Conservation (phyloP, 768 basidiomycete species). For the Suillus sp. region DNA sequence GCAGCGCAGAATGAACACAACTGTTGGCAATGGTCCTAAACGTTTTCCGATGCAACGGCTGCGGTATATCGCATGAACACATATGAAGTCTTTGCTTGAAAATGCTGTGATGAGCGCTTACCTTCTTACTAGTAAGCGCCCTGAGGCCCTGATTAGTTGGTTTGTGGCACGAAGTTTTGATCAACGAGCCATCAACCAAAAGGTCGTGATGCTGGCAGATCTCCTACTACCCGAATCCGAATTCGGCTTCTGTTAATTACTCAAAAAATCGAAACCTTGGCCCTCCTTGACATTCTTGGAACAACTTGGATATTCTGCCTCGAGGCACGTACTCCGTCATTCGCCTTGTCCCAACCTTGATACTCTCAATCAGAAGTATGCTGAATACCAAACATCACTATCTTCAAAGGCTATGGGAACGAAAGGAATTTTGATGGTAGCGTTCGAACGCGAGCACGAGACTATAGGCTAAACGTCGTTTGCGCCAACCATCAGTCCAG, state of each 20-base stretch:
- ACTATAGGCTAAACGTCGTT: too few relatives aligned
- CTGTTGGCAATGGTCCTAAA: not conserved
- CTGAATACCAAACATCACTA: not conserved
- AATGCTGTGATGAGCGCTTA: slow-evolving; percentile 7
- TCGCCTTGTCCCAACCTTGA: not conserved
- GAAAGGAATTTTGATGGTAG: not conserved
- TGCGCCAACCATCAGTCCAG: not conserved
- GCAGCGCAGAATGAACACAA: not conserved
- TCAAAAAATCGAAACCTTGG: too few relatives aligned
- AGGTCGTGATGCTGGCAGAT: too few relatives aligned
- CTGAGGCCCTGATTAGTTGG: not conserved
- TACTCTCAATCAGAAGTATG: not conserved
- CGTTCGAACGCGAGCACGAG: not conserved
- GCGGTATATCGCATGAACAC: not conserved
- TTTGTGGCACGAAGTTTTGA: not conserved
- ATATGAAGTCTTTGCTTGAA: slow-evolving; percentile 3
- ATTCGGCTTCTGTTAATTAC: not conserved
- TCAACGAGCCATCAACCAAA: not conserved
- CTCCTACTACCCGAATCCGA: not conserved
- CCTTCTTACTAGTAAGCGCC: not conserved
- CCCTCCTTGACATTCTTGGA: too few relatives aligned
- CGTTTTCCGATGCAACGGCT: not conserved
- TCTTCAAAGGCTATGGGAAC: not conserved
- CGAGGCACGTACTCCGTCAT: not conserved
- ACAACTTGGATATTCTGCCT: not conserved